A percentile compares a stretch with the other conserved stretches of the same genome.
phyloP scores from a whole-genome alignment of 1,284 basidiomycete species.

The Ceratobasidium theobromae region DNA sequence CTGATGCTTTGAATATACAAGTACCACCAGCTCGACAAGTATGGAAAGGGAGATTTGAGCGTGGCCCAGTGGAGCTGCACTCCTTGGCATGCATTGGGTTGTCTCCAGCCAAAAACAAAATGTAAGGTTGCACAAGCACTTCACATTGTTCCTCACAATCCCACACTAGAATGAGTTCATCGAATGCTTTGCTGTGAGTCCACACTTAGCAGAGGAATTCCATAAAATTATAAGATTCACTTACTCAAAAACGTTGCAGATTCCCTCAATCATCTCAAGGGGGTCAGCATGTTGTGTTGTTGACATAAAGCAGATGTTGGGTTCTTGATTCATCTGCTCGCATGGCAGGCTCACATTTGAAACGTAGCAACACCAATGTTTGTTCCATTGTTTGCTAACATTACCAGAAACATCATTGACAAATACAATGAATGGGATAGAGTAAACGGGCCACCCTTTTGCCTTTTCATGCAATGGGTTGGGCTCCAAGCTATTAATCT shows the following conservation, averaged over 20 bases:
- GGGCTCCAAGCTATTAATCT: neutral
- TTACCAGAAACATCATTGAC: conserved; percentile 28
- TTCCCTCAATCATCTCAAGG: neutral
- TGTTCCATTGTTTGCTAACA: conserved; percentile 30
- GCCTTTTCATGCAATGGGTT: neutral
- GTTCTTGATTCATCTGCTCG: neutral
- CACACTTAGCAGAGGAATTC: neutral
- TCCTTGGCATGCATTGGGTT: conserved; percentile 35
- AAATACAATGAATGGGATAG: conserved; percentile 25
- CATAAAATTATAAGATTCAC: neutral
- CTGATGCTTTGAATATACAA: neutral
- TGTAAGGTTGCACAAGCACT: conserved; percentile 34
- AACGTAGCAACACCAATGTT: neutral
- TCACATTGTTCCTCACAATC: conserved; percentile 38
- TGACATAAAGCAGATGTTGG: conserved; percentile 4
- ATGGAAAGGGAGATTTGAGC: conserved; percentile 30
- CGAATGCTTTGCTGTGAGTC: neutral
- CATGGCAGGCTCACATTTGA: conserved; percentile 23
- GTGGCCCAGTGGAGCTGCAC: conserved; percentile 27
- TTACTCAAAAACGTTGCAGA: neutral
- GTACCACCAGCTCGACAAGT: conserved; percentile 32
- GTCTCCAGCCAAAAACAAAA: conserved; percentile 23
- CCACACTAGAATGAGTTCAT: conserved; percentile 37
- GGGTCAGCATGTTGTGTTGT: conserved; percentile 5
- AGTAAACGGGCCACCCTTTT: conserved; percentile 9